Percentiles rank a stretch among this genome's conserved stretches.
Evolutionary conservation across 192 early-diverging fungal genomes (phyloP).

Genomic region (Dispira parvispora): DNA sequence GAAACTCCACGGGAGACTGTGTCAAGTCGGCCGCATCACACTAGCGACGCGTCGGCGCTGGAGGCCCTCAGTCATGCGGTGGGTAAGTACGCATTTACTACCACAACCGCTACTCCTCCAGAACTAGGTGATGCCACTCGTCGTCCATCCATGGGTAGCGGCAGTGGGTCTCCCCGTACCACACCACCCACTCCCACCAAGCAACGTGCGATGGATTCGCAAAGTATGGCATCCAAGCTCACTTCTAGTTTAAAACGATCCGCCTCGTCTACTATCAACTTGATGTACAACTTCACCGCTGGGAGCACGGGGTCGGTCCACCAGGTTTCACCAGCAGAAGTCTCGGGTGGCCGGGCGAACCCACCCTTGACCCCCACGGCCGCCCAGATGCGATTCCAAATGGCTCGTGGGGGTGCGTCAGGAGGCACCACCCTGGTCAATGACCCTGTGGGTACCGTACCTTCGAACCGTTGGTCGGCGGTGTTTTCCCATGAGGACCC

Average conservation of each 20-base stretch:
- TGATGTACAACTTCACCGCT: conserved; percentile 17
- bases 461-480: background rate
- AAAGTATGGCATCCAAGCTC: conserved; percentile 16
- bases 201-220: conserved; percentile 13
- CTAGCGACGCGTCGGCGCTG: background rate
- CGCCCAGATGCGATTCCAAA: conserved; percentile 10
- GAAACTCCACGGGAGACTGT: background rate
- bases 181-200: conserved; percentile 13
- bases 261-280: conserved; percentile 21
- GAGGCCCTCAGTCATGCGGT: background rate
- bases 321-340: background rate
- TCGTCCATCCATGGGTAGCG: too few species aligned
- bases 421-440: background rate
- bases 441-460: background rate
- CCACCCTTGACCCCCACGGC: conserved; percentile 13
- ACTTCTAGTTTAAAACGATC: conserved; percentile 23
- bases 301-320: background rate
- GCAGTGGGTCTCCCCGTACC: conserved; percentile 3
- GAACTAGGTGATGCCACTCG: too few species aligned
- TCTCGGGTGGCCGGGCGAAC: background rate
- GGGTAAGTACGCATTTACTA: background rate
- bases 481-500: conserved; percentile 9
- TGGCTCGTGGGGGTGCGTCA: background rate
- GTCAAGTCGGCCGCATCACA: background rate
- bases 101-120: too few species aligned